Percentiles rank a stretch among this genome's conserved stretches.
Evolutionary conservation across 2,329 filamentous ascomycete genomes (phyloP).

Genomic region (Diplodia intermedia): DNA sequence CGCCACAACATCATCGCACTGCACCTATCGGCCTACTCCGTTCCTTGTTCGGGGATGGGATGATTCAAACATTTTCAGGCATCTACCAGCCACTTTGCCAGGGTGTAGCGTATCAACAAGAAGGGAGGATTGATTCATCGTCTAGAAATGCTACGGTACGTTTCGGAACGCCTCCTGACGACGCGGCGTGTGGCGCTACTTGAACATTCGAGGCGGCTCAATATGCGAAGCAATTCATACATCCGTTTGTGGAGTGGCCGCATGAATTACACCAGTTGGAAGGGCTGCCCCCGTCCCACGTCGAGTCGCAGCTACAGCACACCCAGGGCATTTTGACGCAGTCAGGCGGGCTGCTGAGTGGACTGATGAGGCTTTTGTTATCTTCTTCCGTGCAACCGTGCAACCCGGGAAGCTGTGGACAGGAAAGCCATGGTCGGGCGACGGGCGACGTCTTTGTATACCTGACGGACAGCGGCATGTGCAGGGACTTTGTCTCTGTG

Average conservation of each 20-base stretch:
- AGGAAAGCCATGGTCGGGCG: background rate
- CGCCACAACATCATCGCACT: background rate
- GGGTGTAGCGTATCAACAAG: too few relatives aligned
- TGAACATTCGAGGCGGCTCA: background rate
- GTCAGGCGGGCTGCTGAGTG: background rate
- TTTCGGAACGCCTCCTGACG: background rate
- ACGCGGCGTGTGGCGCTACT: background rate
- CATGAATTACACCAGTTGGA: conserved; percentile 19
- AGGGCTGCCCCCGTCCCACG: conserved; percentile 5
- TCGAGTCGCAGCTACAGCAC: conserved; percentile 17
- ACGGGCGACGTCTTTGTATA: conserved; percentile 16
- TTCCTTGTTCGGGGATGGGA: background rate
- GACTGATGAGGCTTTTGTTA: background rate
- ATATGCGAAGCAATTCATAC: conserved; percentile 28
- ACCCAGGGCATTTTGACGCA: conserved; percentile 21
- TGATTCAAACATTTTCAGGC: background rate
- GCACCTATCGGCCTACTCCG: too few relatives aligned
- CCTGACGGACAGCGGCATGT: conserved; percentile 17
- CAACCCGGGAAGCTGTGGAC: background rate
- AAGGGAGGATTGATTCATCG: background rate
- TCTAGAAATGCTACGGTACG: background rate
- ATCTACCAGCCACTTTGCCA: too few relatives aligned
- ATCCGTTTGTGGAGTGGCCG: conserved; percentile 14
- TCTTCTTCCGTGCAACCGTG: background rate
- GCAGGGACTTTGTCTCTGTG: background rate